phyloP scores from a whole-genome alignment of 495 filamentous ascomycete species.

The Tetracladium setigerum region DNA sequence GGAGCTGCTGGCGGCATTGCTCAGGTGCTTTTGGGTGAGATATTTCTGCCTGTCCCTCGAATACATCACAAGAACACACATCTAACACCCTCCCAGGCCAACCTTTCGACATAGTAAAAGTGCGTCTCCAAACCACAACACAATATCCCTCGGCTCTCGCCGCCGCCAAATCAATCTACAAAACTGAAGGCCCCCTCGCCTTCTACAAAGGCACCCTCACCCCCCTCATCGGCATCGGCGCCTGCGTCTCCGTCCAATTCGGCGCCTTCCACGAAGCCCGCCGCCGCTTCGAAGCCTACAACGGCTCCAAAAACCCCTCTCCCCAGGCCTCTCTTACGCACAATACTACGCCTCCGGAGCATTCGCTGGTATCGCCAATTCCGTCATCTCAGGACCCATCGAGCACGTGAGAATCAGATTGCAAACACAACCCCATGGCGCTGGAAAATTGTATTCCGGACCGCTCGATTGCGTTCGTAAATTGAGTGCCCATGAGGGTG shows the following conservation, averaged over 20 bases:
- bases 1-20: constrained; percentile 89
- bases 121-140: constrained; percentile 83
- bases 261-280: constrained; percentile 93
- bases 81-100: constrained; percentile 56
- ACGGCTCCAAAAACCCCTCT: constrained; percentile 38
- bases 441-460: constrained; percentile 67
- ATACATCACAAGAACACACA: background rate
- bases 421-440: constrained; percentile 91
- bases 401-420: constrained; percentile 97
- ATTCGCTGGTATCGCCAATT: constrained; percentile 88
- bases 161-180: constrained; percentile 75
- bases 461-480: constrained; percentile 88
- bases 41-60: background rate
- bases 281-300: constrained; percentile 70
- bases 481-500: constrained; percentile 57
- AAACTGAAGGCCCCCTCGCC: constrained; percentile 77
- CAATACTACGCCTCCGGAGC: constrained; percentile 91
- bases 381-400: constrained; percentile 80
- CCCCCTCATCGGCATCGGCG: constrained; percentile 92
- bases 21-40: constrained; percentile 88
- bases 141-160: constrained; percentile 73
- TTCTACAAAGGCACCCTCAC: constrained; percentile 99
- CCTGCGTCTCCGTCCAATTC: constrained; percentile 96
- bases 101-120: constrained; percentile 98
- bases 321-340: constrained; percentile 54